These are phyloP conservation scores for Penicillium cinerascens DNA, from an alignment of 495 filamentous ascomycete genomes.

Conservation along the genomic window DNA sequence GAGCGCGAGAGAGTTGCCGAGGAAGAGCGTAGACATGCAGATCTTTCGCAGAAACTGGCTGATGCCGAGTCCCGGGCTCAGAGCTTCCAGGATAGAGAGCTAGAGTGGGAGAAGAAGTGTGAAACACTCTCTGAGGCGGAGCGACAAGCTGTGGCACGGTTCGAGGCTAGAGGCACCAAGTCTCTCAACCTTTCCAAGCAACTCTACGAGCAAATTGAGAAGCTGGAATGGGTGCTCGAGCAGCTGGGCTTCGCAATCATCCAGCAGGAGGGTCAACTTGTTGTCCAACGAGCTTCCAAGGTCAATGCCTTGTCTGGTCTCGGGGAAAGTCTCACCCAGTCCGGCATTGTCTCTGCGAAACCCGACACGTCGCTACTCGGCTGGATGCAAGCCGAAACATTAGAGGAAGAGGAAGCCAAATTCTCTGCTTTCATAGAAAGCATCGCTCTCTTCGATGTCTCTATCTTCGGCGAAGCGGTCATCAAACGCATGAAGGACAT, in stretches of 20 bases:
- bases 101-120: constrained; percentile 55
- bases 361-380: constrained; percentile 65
- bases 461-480: constrained; percentile 75
- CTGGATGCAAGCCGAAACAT: constrained; percentile 71
- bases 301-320: constrained; percentile 54
- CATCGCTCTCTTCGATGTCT: constrained; percentile 73
- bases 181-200: constrained; percentile 80
- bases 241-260: constrained; percentile 77
- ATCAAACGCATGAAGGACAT: constrained; percentile 85
- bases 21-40: constrained; percentile 60
- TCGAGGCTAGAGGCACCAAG: constrained; percentile 61
- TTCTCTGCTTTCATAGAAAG: constrained; percentile 69
- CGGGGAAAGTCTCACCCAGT: constrained; percentile 59
- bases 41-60: constrained; percentile 60
- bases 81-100: constrained; percentile 63
- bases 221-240: constrained; percentile 74
- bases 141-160: constrained; percentile 41
- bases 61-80: constrained; percentile 62
- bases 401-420: constrained; percentile 62
- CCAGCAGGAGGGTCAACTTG: constrained; percentile 67
- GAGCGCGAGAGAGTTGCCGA: constrained; percentile 67
- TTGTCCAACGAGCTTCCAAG: constrained; percentile 72
- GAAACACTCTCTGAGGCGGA: constrained; percentile 50
- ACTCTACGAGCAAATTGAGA: constrained; percentile 73
- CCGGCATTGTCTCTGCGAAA: constrained; percentile 49